phyloP scores from a whole-genome alignment of 768 basidiomycete species.

The Hysterangium stoloniferum region DNA sequence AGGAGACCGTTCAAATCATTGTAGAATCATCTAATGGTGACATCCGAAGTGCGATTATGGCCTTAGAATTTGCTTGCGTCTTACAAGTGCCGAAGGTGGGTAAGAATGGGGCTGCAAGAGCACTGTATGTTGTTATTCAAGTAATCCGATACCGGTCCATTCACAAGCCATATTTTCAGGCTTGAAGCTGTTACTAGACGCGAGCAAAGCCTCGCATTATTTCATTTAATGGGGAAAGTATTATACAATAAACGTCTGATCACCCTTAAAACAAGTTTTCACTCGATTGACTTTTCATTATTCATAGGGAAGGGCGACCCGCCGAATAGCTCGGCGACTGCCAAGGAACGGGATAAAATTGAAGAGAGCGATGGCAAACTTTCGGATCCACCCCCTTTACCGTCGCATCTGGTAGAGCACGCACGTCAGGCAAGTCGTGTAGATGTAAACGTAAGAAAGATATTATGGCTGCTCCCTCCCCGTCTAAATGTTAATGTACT shows the following conservation, averaged over 20 bases:
- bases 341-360: slow-evolving; percentile 58
- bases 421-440: slow-evolving; percentile 64
- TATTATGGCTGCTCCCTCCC: background rate
- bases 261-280: too few relatives aligned
- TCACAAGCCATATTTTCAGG: slow-evolving; percentile 17
- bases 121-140: slow-evolving; percentile 21
- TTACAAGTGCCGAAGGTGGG: slow-evolving; percentile 24
- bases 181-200: slow-evolving; percentile 72
- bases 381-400: slow-evolving; percentile 48
- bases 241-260: slow-evolving; percentile 91
- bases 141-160: slow-evolving; percentile 2
- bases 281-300: background rate
- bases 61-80: slow-evolving; percentile 77
- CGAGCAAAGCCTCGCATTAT: slow-evolving; percentile 81
- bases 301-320: slow-evolving; percentile 68
- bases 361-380: slow-evolving; percentile 48
- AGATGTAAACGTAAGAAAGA: slow-evolving; percentile 55
- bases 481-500: slow-evolving; percentile 5
- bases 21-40: slow-evolving; percentile 83
- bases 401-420: slow-evolving; percentile 50
- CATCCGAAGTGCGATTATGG: slow-evolving; percentile 89
- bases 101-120: slow-evolving; percentile 20
- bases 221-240: slow-evolving; percentile 90
- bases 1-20: slow-evolving; percentile 66
- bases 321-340: slow-evolving; percentile 42